A percentile compares a stretch with the other conserved stretches of the same genome.
Evolutionary conservation across 2,329 filamentous ascomycete species (phyloP).

Genomic region (Chaetomium globosum): DNA sequence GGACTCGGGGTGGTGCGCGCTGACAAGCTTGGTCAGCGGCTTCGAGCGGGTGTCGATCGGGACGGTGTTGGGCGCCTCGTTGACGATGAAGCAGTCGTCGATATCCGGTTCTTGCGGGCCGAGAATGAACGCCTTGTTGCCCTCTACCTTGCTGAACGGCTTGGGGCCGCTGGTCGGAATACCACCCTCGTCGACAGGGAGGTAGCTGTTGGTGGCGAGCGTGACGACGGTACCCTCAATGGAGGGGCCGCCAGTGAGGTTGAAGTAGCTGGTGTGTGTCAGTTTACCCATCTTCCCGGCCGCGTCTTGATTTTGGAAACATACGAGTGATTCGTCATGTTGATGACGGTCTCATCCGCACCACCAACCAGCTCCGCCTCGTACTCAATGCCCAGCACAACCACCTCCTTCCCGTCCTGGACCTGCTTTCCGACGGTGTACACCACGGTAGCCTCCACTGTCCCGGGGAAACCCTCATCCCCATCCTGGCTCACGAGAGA

Average conservation of each 20-base stretch:
- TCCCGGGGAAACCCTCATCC: slow-evolving; percentile 88
- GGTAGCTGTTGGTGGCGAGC: slow-evolving; percentile 65
- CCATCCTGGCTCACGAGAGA: slow-evolving; percentile 71
- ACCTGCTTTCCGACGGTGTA: slow-evolving; percentile 74
- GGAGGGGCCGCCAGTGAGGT: slow-evolving; percentile 57
- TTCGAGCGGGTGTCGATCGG: slow-evolving; percentile 66
- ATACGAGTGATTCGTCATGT: slow-evolving; percentile 94
- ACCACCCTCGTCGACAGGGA: slow-evolving; percentile 70
- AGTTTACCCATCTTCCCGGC: not conserved
- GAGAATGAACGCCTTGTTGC: slow-evolving; percentile 70
- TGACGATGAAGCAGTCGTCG: slow-evolving; percentile 87
- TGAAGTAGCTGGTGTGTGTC: slow-evolving; percentile 59
- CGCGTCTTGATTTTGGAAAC: slow-evolving; percentile 32
- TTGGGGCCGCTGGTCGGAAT: slow-evolving; percentile 74
- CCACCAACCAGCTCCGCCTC: slow-evolving; percentile 75
- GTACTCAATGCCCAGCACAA: slow-evolving; percentile 82
- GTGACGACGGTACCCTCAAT: slow-evolving; percentile 66
- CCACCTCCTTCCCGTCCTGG: slow-evolving; percentile 62
- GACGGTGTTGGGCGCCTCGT: slow-evolving; percentile 61
- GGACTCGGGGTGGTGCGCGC: slow-evolving; percentile 72
- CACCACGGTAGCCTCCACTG: slow-evolving; percentile 73
- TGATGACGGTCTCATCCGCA: slow-evolving; percentile 86
- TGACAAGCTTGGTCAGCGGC: slow-evolving; percentile 68
- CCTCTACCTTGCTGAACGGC: slow-evolving; percentile 65
- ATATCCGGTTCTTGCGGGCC: slow-evolving; percentile 72